Evolutionary conservation across 768 basidiomycete species (phyloP).

Genomic region (Porpolomopsis calyptriformis): DNA sequence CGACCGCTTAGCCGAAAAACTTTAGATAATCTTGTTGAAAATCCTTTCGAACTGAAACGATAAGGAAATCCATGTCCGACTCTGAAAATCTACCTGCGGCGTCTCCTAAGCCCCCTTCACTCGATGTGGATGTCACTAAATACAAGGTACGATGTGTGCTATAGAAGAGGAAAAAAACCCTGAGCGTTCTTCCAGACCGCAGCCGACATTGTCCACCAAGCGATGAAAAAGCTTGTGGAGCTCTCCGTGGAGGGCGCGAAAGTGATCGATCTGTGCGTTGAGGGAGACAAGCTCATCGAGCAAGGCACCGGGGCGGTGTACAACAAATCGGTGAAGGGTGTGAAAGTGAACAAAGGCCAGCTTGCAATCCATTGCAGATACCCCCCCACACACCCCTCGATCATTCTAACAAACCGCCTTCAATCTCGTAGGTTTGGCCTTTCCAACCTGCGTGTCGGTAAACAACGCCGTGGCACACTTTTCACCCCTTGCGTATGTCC

Average conservation of each 20-base stretch:
- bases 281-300: constrained; percentile 91
- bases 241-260: constrained; percentile 74
- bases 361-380: constrained; percentile 3
- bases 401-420: background rate
- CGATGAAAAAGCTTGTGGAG: constrained; percentile 75
- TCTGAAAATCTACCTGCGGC: constrained; percentile 34
- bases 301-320: constrained; percentile 75
- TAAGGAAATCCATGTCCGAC: no score
- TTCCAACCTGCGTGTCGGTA: constrained; percentile 88
- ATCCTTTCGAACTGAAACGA: no score
- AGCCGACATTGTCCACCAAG: constrained; percentile 79
- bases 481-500: constrained; percentile 80
- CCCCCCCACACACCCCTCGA: background rate
- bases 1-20: no score
- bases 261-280: constrained; percentile 79
- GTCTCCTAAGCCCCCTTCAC: constrained; percentile 45
- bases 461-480: constrained; percentile 96
- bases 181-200: constrained; percentile 50
- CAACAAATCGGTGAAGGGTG: constrained; percentile 84
- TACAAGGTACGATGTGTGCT: constrained; percentile 53
- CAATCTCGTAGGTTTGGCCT: constrained; percentile 60
- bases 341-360: constrained; percentile 80
- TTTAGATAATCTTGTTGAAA: no score
- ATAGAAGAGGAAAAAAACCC: background rate
- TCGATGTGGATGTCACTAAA: constrained; percentile 72